These are phyloP conservation scores for Phytophthora pini DNA, from an alignment of 352 stramenopile species.

Conservation along the genomic window DNA sequence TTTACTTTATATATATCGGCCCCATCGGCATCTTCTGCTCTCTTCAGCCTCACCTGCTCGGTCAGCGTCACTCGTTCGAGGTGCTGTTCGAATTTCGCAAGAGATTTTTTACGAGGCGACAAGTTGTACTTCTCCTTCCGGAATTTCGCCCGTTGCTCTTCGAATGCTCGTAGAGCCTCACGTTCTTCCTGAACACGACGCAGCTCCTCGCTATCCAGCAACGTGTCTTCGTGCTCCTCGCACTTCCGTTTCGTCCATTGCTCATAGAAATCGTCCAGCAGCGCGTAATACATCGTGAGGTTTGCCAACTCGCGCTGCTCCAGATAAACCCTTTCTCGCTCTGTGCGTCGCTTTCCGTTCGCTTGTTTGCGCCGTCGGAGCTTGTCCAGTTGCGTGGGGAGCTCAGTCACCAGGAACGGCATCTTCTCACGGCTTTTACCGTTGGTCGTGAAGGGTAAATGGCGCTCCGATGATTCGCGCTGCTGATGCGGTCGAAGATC, in stretches of 20 bases:
- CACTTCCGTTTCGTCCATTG: constrained; percentile 56
- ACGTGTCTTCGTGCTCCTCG: constrained; percentile 38
- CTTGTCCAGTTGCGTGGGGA: constrained; percentile 52
- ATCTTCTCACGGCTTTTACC: constrained; percentile 70
- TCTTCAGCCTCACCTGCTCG: constrained; percentile 51
- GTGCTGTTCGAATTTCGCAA: constrained; percentile 53
- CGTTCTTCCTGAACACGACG: constrained; percentile 45
- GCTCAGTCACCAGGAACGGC: constrained; percentile 51
- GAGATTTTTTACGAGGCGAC: constrained; percentile 46
- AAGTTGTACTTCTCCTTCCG: constrained; percentile 70
- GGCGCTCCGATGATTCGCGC: constrained; percentile 24
- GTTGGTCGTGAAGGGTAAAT: constrained; percentile 70
- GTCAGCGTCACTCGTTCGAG: constrained; percentile 64
- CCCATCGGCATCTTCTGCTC: constrained; percentile 38
- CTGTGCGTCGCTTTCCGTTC: constrained; percentile 45
- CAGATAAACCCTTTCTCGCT: constrained; percentile 54
- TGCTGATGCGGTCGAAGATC: constrained; percentile 39
- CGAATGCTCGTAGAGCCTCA: constrained; percentile 40
- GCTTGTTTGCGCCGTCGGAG: constrained; percentile 37
- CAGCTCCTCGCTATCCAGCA: constrained; percentile 37
- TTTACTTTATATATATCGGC: neutral
- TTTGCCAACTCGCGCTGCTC: constrained; percentile 54
- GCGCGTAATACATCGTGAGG: constrained; percentile 58
- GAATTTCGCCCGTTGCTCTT: constrained; percentile 48
- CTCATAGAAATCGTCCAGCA: constrained; percentile 75